These are phyloP conservation scores for Amanita inopinata DNA, from an alignment of 768 basidiomycete species.

Conservation along the genomic window DNA sequence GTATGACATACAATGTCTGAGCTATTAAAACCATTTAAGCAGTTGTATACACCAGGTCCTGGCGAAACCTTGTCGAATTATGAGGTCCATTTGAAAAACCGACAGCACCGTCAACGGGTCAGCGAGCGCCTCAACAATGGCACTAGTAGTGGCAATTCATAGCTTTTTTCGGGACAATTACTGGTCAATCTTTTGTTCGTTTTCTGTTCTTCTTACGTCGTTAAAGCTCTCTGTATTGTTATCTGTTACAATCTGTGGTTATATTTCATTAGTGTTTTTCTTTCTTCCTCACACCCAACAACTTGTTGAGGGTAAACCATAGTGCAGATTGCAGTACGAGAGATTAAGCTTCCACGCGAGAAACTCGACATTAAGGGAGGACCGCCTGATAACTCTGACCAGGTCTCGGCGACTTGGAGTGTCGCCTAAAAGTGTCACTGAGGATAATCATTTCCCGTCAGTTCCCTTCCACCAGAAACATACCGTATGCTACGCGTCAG, in stretches of 20 bases:
- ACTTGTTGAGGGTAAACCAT: too few species aligned
- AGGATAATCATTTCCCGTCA: too few species aligned
- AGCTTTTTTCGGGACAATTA: constrained; percentile 4
- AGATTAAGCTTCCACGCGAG: too few species aligned
- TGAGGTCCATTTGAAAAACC: constrained; percentile 85
- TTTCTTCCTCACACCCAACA: too few species aligned
- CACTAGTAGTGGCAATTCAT: constrained; percentile 2
- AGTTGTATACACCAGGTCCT: constrained; percentile 89
- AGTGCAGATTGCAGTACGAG: too few species aligned
- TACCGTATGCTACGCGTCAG: too few species aligned
- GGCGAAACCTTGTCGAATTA: constrained; percentile 83
- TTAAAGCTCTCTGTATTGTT: constrained; percentile 26
- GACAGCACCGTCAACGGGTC: constrained; percentile 68
- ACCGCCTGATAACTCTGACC: too few species aligned
- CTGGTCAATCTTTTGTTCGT: constrained; percentile 8
- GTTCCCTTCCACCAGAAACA: too few species aligned
- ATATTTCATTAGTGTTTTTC: constrained; percentile 8
- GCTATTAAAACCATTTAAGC: background rate
- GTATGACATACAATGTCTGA: background rate
- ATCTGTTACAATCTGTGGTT: constrained; percentile 22
- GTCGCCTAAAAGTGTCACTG: too few species aligned
- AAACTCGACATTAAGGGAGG: too few species aligned
- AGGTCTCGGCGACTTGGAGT: too few species aligned
- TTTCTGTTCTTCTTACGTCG: constrained; percentile 11
- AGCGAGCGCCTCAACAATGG: constrained; percentile 34